A percentile compares a stretch with the other conserved stretches of the same genome.
These are phyloP conservation scores for Leucosporidium scottii DNA, from an alignment of 768 basidiomycete genomes.

Conservation along the genomic window DNA sequence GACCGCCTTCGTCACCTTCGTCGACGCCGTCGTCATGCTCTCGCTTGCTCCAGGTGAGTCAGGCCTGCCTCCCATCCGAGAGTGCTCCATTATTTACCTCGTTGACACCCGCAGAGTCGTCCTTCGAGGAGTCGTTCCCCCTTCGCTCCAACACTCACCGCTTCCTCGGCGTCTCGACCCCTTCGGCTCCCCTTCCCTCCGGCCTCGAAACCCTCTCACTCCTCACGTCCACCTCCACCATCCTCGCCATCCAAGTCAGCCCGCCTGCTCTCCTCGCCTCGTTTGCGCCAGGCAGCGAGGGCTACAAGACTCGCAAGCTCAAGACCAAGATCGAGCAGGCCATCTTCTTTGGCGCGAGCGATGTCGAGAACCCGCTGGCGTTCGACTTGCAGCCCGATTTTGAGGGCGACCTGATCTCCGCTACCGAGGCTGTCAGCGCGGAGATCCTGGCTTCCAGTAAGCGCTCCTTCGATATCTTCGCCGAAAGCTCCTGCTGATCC, in stretches of 20 bases:
- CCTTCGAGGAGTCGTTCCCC: constrained; percentile 43
- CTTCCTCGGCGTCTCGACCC: constrained; percentile 40
- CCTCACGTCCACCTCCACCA: constrained; percentile 26
- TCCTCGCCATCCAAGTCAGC: constrained; percentile 17
- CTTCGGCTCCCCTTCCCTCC: neutral
- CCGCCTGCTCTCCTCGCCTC: constrained; percentile 1
- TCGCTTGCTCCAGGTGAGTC: constrained; percentile 33
- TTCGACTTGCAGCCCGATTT: constrained; percentile 41
- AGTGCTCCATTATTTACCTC: too few relatives aligned
- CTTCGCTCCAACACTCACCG: constrained; percentile 42
- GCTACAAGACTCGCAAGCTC: constrained; percentile 38
- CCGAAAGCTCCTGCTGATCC: neutral
- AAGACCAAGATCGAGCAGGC: constrained; percentile 45
- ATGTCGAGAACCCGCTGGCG: constrained; percentile 43
- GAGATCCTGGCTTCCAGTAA: constrained; percentile 61
- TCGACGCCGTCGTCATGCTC: constrained; percentile 40
- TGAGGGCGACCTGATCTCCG: constrained; percentile 41
- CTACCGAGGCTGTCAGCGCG: constrained; percentile 40
- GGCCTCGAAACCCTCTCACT: constrained; percentile 15
- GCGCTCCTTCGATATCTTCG: constrained; percentile 6
- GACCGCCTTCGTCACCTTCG: constrained; percentile 42
- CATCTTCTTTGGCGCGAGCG: constrained; percentile 43
- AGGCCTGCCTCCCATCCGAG: too few relatives aligned
- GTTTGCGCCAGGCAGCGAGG: constrained; percentile 11
- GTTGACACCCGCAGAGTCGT: constrained; percentile 19